phyloP scores from a whole-genome alignment of 2,329 filamentous ascomycete genomes.

The Cladobotryum mycophilum region DNA sequence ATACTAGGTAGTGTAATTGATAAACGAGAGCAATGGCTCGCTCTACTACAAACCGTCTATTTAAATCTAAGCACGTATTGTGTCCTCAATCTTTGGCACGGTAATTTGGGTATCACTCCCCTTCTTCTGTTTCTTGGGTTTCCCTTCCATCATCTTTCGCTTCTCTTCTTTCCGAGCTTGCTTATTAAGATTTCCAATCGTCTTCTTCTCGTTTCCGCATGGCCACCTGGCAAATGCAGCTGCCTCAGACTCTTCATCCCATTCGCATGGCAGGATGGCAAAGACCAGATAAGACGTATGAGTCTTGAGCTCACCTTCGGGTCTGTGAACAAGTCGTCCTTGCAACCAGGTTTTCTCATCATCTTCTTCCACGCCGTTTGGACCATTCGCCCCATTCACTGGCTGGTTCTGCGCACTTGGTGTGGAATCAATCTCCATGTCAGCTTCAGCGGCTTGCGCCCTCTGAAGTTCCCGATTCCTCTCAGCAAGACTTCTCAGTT shows the following conservation, averaged over 20 bases:
- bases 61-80: not conserved
- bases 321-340: conserved; percentile 70
- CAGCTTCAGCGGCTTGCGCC: conserved; percentile 26
- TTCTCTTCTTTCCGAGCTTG: conserved; percentile 51
- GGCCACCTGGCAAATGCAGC: conserved; percentile 59
- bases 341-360: conserved; percentile 59
- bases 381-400: not conserved
- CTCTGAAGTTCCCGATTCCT: conserved; percentile 61
- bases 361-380: conserved; percentile 18
- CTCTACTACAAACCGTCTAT: not conserved
- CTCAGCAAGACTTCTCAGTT: conserved; percentile 67
- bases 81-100: conserved; percentile 1
- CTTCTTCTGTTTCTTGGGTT: conserved; percentile 27
- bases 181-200: conserved; percentile 49
- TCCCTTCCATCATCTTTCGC: conserved; percentile 43
- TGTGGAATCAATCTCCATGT: conserved; percentile 36
- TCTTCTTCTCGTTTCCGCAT: conserved; percentile 45
- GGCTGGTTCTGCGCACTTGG: conserved; percentile 13
- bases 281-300: conserved; percentile 98
- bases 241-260: conserved; percentile 76
- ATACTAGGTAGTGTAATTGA: not conserved
- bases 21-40: not conserved
- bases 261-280: conserved; percentile 78
- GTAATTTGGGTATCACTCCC: conserved; percentile 10
- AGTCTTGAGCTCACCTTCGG: conserved; percentile 85